These are phyloP conservation scores for Dalechampia spathulata DNA, from an alignment of 441 rosid species.

Conservation along the genomic window DNA sequence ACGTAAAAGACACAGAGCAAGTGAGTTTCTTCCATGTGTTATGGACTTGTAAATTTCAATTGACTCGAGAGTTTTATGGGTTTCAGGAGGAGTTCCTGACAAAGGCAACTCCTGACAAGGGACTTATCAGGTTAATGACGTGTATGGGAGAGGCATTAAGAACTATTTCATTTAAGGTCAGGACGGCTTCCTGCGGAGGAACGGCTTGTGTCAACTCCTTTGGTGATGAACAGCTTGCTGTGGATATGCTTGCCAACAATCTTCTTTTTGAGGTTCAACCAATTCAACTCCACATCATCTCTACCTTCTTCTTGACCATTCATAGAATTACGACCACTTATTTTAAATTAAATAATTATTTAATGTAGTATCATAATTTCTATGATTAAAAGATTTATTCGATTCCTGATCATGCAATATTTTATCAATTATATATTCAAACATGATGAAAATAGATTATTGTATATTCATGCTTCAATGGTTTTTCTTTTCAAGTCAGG, in stretches of 20 bases:
- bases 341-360: background rate
- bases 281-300: background rate
- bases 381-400: background rate
- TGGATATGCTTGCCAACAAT: constrained; percentile 86
- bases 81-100: constrained; percentile 77
- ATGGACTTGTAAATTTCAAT: too few relatives aligned
- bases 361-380: too few relatives aligned
- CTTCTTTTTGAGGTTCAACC: constrained; percentile 77
- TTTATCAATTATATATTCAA: too few relatives aligned
- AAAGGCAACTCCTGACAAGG: constrained; percentile 80
- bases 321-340: too few relatives aligned
- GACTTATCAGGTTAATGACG: constrained; percentile 56
- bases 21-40: background rate
- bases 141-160: constrained; percentile 97
- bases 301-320: too few relatives aligned
- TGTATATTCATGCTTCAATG: too few relatives aligned
- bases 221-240: constrained; percentile 97
- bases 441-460: too few relatives aligned
- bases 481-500: too few relatives aligned
- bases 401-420: too few relatives aligned
- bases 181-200: constrained; percentile 97
- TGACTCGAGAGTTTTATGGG: too few relatives aligned
- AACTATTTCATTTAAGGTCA: constrained; percentile 82
- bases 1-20: constrained; percentile 2
- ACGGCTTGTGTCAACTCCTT: constrained; percentile 89